Evolutionary conservation across 129 eudicot genomes (phyloP), one percentile per base, ranked within the genome.

Genomic region (Flaveria bidentis): DNA sequence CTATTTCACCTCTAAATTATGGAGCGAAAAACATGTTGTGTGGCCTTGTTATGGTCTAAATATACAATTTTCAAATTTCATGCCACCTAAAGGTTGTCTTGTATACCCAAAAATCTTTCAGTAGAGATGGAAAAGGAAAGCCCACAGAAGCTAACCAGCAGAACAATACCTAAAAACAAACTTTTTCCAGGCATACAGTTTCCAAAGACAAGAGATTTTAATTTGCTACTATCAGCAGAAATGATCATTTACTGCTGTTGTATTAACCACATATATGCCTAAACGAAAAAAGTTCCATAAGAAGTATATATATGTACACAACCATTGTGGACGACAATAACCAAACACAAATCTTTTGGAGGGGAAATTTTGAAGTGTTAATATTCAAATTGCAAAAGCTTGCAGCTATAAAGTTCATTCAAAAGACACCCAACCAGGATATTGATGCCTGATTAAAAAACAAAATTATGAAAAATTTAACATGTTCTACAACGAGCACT

Each of bases 201-300:
- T 71, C 30, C 65, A 71, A 30, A 50, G 13, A 71, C 11, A 71
- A 9, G 49, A 50, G 65, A 15, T 50, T 30, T 18, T 49, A 52
- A n/a, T 71, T 33, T 51, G 67, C 66, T 10, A 56, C 56, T 20
- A 58, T 56, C 67, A 55, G 10, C 33, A 56, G 41, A 42, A 56
- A 22, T 44, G 77, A 41, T 60, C 58, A 44, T 25, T 58, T 44
- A 61, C 57, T 74, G 30, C 16, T 60, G 30, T 41, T 26, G 16
- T n/a, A 18, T 17, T 25, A 45, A 74, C 28, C 78, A 42, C 47
- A 36, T 44, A 39, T 28, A 52, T 30, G 14, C 76, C 49, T 26
- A 52, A 71, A 41, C 65, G 26, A 42, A 73, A 73, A 5, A 49
- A 45, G 67, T 56, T 25, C 78, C 60, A 62, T 14, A 62, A 26